Base-by-base conservation (phyloP, 805 yeast genomes). In the Starmerella apicola region DNA sequence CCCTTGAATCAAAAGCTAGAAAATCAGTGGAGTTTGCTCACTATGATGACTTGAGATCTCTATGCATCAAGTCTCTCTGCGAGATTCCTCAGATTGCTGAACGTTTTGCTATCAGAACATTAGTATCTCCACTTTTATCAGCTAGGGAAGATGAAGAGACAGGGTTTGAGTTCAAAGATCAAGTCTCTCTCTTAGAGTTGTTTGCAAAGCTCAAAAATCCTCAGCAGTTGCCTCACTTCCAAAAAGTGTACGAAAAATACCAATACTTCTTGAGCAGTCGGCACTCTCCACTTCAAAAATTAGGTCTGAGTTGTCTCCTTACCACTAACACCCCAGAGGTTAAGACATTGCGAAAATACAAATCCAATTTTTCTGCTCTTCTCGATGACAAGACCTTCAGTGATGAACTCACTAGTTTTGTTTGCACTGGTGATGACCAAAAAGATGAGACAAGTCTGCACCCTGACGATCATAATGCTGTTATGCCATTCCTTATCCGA, bases 311-410 rank as follows among this genome's bases (percentile, higher is more conserved):
- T 34, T 78, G 80, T 30, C 53, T 91, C 4, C 59, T 84, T 27
- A 74, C 80, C 29, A 80, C 71, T 66, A 75, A 76, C 48, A 65
- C 70, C 35, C 67, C 71, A 1, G 65, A 64, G 3, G 34, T 39
- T 9, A 40, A 31, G 10, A 21, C 32, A 3, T 60, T 83, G 25
- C 69, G 68, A 38, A 80, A 78, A 54, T 88, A 84, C 54, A 66
- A 69, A 41, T 94, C 80, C 44, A 78, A 78, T 49, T 62, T 91
- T 51, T 69, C 62, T 34, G 85, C 79, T 46, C 59, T 91, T 42
- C 63, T 88, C 15, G 95, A 88, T 56, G 94, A 84, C 45, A 72
- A 81, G 2, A 63, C 78, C 15, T 86, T 84, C 63, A 73, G 84
- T 43, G 98, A 91, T 59, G 96, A 86, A 59, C 63, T 86, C 23